Percentiles rank a stretch among this genome's conserved stretches.
Conservation (phyloP, 768 basidiomycete genomes). For the Mycena haematopus region DNA sequence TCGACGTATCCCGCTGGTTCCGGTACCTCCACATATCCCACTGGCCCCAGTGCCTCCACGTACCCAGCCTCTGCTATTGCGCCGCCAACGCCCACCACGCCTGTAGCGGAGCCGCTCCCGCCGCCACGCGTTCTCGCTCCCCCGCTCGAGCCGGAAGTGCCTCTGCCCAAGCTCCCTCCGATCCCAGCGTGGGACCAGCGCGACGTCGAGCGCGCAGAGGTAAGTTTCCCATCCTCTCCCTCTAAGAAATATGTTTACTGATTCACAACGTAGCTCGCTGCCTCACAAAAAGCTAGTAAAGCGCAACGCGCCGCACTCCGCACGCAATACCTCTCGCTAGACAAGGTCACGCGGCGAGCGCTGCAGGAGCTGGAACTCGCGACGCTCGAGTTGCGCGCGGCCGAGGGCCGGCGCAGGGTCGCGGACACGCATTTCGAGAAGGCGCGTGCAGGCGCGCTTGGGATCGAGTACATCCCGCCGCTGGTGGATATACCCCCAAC, state of each 20-base stretch:
- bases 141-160: conserved; percentile 1
- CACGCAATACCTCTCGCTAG: conserved; percentile 46
- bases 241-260: too few species aligned
- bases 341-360: conserved; percentile 54
- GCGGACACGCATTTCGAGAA: conserved; percentile 66
- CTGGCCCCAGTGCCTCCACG: not conserved
- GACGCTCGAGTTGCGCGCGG: conserved; percentile 62
- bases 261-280: not conserved
- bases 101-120: conserved; percentile 7
- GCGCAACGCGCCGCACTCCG: conserved; percentile 46
- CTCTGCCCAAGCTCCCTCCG: conserved; percentile 16
- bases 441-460: conserved; percentile 66
- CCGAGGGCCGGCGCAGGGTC: conserved; percentile 62
- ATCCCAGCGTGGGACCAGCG: conserved; percentile 22
- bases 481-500: not conserved
- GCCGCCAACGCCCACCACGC: conserved; percentile 13
- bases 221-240: too few species aligned
- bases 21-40: conserved; percentile 18
- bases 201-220: conserved; percentile 20
- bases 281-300: conserved; percentile 35
- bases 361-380: conserved; percentile 68
- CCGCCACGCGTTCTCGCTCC: conserved; percentile 3
- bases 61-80: not conserved
- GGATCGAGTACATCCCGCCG: conserved; percentile 49
- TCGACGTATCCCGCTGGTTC: not conserved